Conservation (phyloP, 768 basidiomycete species). For the Hirschioporus abietinus region DNA sequence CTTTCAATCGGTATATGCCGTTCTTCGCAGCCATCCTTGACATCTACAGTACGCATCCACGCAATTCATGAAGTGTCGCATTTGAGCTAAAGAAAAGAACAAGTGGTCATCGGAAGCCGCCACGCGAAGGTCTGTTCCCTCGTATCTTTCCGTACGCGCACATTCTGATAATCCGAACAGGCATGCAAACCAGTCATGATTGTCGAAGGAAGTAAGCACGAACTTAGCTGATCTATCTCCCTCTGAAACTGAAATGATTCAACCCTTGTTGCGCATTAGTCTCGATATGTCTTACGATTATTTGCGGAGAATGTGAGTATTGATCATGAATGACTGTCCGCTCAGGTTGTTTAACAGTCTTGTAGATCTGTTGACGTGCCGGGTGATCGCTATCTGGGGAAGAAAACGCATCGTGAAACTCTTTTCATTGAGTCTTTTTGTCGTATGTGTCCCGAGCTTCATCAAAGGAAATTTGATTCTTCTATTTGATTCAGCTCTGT, state of each 20-base stretch:
- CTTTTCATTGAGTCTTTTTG: neutral
- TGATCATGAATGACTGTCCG: neutral
- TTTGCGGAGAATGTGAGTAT: neutral
- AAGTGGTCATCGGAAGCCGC: neutral
- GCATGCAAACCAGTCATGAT: neutral
- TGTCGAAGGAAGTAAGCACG: neutral
- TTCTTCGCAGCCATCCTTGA: neutral
- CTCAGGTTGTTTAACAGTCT: neutral
- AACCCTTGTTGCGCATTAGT: neutral
- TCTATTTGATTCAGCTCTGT: neutral
- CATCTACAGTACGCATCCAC: neutral
- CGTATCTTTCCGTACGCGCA: neutral
- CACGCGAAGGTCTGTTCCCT: neutral
- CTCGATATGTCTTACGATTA: neutral
- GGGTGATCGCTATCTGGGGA: neutral
- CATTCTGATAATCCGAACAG: neutral
- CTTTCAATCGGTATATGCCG: neutral
- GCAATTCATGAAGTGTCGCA: neutral
- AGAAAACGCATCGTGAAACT: neutral
- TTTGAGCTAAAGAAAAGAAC: neutral
- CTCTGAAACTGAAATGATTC: neutral
- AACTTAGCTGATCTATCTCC: neutral
- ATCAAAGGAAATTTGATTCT: neutral
- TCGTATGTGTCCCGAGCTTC: neutral
- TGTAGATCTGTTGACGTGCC: neutral